A percentile compares a stretch with the other conserved stretches of the same genome.
These are phyloP conservation scores for baker's yeast (Saccharomyces cerevisiae) DNA, from an alignment of 805 yeast species.

Conservation along the genomic window DNA sequence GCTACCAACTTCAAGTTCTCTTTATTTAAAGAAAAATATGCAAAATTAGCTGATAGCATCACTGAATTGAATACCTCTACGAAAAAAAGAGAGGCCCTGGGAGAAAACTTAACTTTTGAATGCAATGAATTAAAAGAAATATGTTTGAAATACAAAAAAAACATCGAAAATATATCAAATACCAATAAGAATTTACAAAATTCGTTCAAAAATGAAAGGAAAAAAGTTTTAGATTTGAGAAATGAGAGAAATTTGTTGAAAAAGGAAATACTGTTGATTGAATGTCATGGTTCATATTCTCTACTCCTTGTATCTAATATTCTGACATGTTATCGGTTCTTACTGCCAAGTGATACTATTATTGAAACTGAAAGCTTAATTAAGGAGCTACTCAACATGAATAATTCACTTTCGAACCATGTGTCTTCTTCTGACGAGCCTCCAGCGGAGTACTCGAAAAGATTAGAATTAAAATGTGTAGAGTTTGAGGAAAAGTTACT, in stretches of 20 bases:
- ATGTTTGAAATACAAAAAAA: neutral
- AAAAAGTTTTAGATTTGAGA: slow-evolving; percentile 20
- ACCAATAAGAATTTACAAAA: slow-evolving; percentile 9
- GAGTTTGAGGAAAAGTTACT: neutral
- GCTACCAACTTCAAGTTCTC: neutral
- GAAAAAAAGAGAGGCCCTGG: neutral
- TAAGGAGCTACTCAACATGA: neutral
- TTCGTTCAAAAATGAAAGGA: slow-evolving; percentile 20
- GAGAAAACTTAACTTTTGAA: neutral
- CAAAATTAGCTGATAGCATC: neutral
- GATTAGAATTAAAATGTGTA: neutral
- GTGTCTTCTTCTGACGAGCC: neutral
- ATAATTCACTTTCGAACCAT: neutral
- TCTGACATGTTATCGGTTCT: neutral
- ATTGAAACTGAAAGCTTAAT: neutral
- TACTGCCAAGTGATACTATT: neutral
- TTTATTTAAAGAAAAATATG: neutral
- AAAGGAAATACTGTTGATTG: slow-evolving; percentile 13
- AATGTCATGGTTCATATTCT: slow-evolving; percentile 18
- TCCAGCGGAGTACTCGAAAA: neutral
- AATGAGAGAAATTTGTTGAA: slow-evolving; percentile 11
- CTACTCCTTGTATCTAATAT: slow-evolving; percentile 10
- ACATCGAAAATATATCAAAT: neutral
- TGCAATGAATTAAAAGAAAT: slow-evolving; percentile 1
- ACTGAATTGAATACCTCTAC: neutral